A percentile compares a stretch with the other conserved stretches of the same genome.
Conservation (phyloP, 345 rosid species). For the Salix udensis region DNA sequence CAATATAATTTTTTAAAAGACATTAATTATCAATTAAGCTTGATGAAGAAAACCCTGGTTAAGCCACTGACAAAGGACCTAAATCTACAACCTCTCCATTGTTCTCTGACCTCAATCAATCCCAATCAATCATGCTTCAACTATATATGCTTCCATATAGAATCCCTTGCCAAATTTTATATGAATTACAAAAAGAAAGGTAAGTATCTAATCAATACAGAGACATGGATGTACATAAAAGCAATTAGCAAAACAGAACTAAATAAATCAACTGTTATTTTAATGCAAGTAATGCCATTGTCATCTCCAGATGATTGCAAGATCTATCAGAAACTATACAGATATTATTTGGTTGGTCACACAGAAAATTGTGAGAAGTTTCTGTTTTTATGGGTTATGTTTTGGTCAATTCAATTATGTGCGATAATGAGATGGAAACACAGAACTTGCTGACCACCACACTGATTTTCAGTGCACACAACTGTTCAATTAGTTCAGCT, state of each 20-base stretch:
- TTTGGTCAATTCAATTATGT: neutral
- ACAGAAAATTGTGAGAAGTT: neutral
- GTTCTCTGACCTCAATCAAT: neutral
- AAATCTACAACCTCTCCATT: neutral
- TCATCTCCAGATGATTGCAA: neutral
- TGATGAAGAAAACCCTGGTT: too few relatives aligned
- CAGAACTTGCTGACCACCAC: neutral
- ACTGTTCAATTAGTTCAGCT: neutral
- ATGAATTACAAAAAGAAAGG: too few relatives aligned
- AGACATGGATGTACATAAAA: neutral
- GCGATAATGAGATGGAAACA: neutral
- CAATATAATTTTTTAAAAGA: too few relatives aligned
- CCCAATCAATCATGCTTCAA: neutral
- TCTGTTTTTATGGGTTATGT: neutral
- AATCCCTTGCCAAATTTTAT: neutral
- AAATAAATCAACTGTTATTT: neutral
- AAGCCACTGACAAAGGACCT: too few relatives aligned
- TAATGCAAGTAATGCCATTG: neutral
- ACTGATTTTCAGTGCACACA: neutral
- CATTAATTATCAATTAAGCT: too few relatives aligned
- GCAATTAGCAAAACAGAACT: neutral
- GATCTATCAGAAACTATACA: neutral
- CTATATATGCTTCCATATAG: neutral
- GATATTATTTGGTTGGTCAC: too few relatives aligned
- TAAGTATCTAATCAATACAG: neutral